Conservation (phyloP, 2,329 filamentous ascomycete species). For the Tricladium varicosporioides region DNA sequence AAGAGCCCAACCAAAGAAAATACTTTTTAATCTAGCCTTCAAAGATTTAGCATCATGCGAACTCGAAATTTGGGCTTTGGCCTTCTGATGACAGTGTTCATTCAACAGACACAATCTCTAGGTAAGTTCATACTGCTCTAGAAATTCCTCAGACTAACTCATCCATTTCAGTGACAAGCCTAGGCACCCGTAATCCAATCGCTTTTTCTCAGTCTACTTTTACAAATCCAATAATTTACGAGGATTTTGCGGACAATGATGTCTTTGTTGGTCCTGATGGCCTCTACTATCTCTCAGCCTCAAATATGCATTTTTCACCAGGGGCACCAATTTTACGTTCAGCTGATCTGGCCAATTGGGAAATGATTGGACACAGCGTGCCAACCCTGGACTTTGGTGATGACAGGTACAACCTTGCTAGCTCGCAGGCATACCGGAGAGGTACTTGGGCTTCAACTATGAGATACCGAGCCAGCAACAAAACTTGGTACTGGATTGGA, state of each 20-base stretch:
- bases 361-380: conserved; percentile 44
- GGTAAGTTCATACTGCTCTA: too few species aligned
- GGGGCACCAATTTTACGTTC: conserved; percentile 56
- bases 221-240: not conserved
- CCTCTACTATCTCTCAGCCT: conserved; percentile 53
- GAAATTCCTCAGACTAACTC: too few species aligned
- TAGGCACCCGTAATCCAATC: too few species aligned
- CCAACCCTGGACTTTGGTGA: conserved; percentile 45
- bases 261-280: conserved; percentile 47
- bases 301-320: conserved; percentile 53
- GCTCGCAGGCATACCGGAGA: conserved; percentile 46
- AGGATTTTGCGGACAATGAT: conserved; percentile 49
- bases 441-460: conserved; percentile 57
- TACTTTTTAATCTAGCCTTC: too few species aligned
- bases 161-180: too few species aligned
- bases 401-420: conserved; percentile 45
- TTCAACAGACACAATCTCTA: too few species aligned
- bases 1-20: too few species aligned
- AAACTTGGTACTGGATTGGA: conserved; percentile 56
- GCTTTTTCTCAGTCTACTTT: too few species aligned
- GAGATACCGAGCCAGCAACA: conserved; percentile 47
- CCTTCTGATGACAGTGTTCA: too few species aligned
- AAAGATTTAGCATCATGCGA: too few species aligned
- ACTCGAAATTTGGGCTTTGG: too few species aligned
- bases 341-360: conserved; percentile 53